Conservation (phyloP, 106 monocot species). For the Dactylorhiza incarnata region DNA sequence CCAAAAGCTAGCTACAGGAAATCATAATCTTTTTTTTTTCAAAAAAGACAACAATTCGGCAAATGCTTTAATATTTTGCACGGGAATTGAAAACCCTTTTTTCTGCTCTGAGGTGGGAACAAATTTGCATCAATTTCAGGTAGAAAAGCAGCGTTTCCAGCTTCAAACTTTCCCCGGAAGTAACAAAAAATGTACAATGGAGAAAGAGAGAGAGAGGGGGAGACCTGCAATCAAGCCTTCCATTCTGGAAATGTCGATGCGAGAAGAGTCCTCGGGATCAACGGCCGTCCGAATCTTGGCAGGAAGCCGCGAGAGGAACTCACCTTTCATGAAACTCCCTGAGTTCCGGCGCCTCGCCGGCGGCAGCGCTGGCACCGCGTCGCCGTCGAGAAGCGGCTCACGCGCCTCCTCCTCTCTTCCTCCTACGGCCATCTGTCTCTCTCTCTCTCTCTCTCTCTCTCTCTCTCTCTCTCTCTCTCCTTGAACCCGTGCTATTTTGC, state of each 20-base stretch:
- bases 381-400: not conserved
- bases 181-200: too few species aligned
- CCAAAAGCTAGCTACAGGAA: too few species aligned
- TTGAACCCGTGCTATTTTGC: too few species aligned
- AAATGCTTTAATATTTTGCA: too few species aligned
- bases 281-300: conserved; percentile 12
- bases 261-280: conserved; percentile 21
- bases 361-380: not conserved
- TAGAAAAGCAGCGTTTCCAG: too few species aligned
- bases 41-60: not conserved
- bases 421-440: not conserved
- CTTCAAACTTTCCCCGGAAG: too few species aligned
- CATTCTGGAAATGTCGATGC: conserved; percentile 13
- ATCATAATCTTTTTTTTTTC: too few species aligned
- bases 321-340: conserved; percentile 2
- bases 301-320: conserved; percentile 13
- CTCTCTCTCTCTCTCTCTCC: too few species aligned
- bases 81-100: too few species aligned
- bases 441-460: too few species aligned
- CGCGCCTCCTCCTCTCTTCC: not conserved
- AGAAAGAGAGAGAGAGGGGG: not conserved
- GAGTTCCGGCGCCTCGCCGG: not conserved
- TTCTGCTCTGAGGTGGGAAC: too few species aligned
- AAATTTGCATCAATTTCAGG: too few species aligned
- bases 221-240: conserved; percentile 3